These are phyloP conservation scores for Colletotrichum shisoi DNA, from an alignment of 2,329 filamentous ascomycete genomes.

Conservation along the genomic window DNA sequence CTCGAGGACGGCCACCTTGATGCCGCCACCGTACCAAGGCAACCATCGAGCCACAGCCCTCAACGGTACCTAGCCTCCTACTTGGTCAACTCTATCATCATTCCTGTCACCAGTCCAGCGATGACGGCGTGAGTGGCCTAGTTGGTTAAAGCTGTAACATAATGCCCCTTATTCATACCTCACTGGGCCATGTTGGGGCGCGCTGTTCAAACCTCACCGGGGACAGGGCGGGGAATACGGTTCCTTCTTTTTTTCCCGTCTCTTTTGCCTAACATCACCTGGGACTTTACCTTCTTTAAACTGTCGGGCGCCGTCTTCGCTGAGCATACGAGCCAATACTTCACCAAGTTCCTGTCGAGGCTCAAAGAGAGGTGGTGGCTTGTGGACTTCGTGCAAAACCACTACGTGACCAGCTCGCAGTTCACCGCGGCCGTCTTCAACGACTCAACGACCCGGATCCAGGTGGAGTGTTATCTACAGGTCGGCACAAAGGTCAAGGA, in stretches of 20 bases:
- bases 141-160: not conserved
- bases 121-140: slow-evolving; percentile 3
- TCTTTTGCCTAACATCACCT: slow-evolving; percentile 24
- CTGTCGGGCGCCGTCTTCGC: slow-evolving; percentile 45
- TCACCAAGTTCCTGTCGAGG: slow-evolving; percentile 42
- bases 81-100: not conserved
- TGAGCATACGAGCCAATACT: slow-evolving; percentile 44
- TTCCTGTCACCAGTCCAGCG: not conserved
- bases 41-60: not conserved
- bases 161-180: not conserved
- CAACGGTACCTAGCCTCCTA: not conserved
- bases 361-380: slow-evolving; percentile 45
- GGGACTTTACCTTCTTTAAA: slow-evolving; percentile 47
- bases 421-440: slow-evolving; percentile 41
- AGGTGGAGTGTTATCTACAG: slow-evolving; percentile 43
- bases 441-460: slow-evolving; percentile 41
- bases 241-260: no score
- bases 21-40: not conserved
- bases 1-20: not conserved
- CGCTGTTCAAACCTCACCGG: not conserved
- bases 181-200: not conserved
- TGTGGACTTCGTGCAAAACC: slow-evolving; percentile 43
- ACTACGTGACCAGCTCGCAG: slow-evolving; percentile 43
- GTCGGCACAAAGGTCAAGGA: slow-evolving; percentile 41
- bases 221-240: not conserved